Conservation (phyloP, 306 rosid genomes). For the Abrus precatorius region DNA sequence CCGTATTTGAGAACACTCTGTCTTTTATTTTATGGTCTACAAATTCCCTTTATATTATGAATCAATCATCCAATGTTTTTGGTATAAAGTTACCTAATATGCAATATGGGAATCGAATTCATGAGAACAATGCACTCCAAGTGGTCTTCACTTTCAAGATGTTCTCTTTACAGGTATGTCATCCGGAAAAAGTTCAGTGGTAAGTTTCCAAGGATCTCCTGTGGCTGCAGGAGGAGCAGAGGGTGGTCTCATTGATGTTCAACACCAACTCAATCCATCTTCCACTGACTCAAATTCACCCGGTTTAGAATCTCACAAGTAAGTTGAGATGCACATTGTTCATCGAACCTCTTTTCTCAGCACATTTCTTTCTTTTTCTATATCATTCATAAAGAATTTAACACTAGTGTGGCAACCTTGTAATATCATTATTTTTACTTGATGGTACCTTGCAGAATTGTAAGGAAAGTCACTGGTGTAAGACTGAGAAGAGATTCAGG, state of each 20-base stretch:
- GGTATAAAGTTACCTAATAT: neutral
- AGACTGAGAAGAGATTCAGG: slow-evolving; percentile 54
- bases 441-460: slow-evolving; percentile 64
- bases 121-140: slow-evolving; percentile 11
- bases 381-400: slow-evolving; percentile 1
- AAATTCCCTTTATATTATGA: slow-evolving; percentile 19
- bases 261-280: slow-evolving; percentile 63
- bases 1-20: slow-evolving; percentile 12
- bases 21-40: neutral
- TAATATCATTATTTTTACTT: slow-evolving; percentile 38
- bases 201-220: slow-evolving; percentile 70
- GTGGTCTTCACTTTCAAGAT: slow-evolving; percentile 23
- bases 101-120: slow-evolving; percentile 23
- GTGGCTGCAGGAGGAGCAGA: slow-evolving; percentile 55
- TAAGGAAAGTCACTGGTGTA: slow-evolving; percentile 64
- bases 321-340: slow-evolving; percentile 47
- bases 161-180: slow-evolving; percentile 71
- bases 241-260: slow-evolving; percentile 59
- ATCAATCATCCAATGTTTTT: neutral
- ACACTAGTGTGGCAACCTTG: neutral
- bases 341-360: slow-evolving; percentile 23
- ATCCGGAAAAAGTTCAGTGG: slow-evolving; percentile 57
- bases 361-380: slow-evolving; percentile 17
- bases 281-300: slow-evolving; percentile 59
- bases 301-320: slow-evolving; percentile 70